Percentiles rank a stretch among this genome's conserved stretches.
Conservation (phyloP, 2,329 filamentous ascomycete genomes). For the Coleophoma eucalyptorum region DNA sequence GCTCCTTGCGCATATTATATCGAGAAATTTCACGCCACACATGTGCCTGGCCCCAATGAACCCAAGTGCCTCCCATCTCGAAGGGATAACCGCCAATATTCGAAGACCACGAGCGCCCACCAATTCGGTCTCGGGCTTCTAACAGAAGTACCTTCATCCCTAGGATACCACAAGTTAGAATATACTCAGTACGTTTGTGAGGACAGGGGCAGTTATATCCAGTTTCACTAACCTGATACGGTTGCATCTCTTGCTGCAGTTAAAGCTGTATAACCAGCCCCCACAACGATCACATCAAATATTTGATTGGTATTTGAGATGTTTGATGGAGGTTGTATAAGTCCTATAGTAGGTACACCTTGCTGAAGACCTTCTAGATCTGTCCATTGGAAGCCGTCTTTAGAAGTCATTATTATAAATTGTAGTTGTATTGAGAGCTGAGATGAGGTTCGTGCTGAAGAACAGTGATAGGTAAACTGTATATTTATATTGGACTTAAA, state of each 20-base stretch:
- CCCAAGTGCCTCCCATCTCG: slow-evolving; percentile 47
- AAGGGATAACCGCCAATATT: slow-evolving; percentile 38
- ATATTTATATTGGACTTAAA: no score
- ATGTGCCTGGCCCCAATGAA: slow-evolving; percentile 40
- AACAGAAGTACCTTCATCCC: slow-evolving; percentile 32
- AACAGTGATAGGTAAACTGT: no score
- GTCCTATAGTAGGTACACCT: background rate
- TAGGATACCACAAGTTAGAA: slow-evolving; percentile 6
- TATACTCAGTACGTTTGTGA: no score
- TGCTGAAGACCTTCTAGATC: background rate
- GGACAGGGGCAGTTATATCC: no score
- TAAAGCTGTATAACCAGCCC: slow-evolving; percentile 28
- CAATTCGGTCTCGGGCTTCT: slow-evolving; percentile 44
- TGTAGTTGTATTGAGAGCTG: no score
- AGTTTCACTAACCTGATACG: no score
- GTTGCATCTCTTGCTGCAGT: slow-evolving; percentile 25
- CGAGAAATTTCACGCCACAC: slow-evolving; percentile 40
- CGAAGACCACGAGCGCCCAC: slow-evolving; percentile 42
- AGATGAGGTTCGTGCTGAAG: no score
- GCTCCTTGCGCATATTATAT: slow-evolving; percentile 38
- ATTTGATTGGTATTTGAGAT: background rate
- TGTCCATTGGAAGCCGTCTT: slow-evolving; percentile 1
- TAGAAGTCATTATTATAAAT: slow-evolving; percentile 1
- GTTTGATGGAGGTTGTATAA: slow-evolving; percentile 1
- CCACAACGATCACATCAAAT: slow-evolving; percentile 25